These are phyloP conservation scores for Liquidambar formosana DNA, from an alignment of 164 flowering plant genomes.

Conservation along the genomic window DNA sequence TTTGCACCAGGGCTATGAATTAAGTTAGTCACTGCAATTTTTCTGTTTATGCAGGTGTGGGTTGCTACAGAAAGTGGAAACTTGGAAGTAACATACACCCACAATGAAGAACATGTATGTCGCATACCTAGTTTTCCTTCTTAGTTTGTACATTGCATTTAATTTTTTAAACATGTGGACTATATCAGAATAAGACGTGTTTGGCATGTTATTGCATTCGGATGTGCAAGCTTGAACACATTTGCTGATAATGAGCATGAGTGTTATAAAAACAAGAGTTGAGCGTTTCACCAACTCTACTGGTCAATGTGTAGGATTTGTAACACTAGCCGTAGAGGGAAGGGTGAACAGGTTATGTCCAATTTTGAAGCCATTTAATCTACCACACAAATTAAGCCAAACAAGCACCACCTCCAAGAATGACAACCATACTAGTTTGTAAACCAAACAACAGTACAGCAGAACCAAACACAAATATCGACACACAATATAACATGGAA, in stretches of 20 bases:
- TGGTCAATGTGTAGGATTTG: no score
- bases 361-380: no score
- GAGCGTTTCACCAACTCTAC: no score
- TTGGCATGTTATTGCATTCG: not conserved
- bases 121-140: not conserved
- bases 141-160: not conserved
- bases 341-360: no score
- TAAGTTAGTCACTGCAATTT: not conserved
- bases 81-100: slow-evolving; percentile 90
- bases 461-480: no score
- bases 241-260: not conserved
- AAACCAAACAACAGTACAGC: no score
- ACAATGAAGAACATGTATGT: slow-evolving; percentile 84
- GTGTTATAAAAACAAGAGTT: no score
- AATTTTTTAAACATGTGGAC: not conserved
- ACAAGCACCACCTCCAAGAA: no score
- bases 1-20: not conserved
- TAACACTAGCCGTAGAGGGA: no score
- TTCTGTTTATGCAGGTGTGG: slow-evolving; percentile 71
- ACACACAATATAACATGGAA: no score
- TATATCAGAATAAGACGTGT: not conserved
- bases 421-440: no score
- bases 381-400: no score
- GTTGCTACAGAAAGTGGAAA: slow-evolving; percentile 73
- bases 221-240: not conserved